These are phyloP conservation scores for Citrullus colocynthis DNA, from an alignment of 306 rosid species.

Conservation along the genomic window DNA sequence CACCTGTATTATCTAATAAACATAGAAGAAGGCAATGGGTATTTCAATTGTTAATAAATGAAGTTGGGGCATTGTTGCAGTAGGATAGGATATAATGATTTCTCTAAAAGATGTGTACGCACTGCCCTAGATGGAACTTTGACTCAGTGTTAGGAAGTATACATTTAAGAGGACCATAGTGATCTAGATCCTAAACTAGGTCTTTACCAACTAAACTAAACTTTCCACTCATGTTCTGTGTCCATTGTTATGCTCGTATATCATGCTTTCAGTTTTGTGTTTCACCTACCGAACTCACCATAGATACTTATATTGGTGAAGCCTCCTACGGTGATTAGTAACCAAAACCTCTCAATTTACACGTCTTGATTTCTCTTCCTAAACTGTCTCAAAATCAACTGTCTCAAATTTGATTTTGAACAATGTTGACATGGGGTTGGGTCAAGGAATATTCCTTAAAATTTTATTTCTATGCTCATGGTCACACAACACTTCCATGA, in stretches of 20 bases:
- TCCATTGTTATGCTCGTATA: not conserved
- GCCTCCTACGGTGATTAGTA: not conserved
- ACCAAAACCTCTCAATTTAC: not conserved
- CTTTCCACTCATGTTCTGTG: not conserved
- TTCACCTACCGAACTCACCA: too few relatives aligned
- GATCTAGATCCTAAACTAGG: not conserved
- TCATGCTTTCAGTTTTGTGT: too few relatives aligned
- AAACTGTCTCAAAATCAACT: not conserved
- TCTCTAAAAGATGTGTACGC: not conserved
- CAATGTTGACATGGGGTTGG: not conserved
- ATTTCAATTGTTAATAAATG: not conserved
- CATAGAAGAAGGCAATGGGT: not conserved
- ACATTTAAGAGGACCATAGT: not conserved
- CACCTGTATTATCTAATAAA: too few relatives aligned
- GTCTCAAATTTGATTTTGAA: not conserved
- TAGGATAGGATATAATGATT: too few relatives aligned
- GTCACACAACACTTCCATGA: not conserved
- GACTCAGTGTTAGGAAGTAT: not conserved
- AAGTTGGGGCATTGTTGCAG: too few relatives aligned
- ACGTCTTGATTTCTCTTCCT: not conserved
- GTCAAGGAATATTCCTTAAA: not conserved
- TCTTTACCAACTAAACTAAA: not conserved
- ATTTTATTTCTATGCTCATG: not conserved
- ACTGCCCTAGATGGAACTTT: not conserved
- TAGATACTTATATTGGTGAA: not conserved